A percentile compares a stretch with the other conserved stretches of the same genome.
Evolutionary conservation across 179 eudicot species (phyloP).

Genomic region (Vitellaria paradoxa): DNA sequence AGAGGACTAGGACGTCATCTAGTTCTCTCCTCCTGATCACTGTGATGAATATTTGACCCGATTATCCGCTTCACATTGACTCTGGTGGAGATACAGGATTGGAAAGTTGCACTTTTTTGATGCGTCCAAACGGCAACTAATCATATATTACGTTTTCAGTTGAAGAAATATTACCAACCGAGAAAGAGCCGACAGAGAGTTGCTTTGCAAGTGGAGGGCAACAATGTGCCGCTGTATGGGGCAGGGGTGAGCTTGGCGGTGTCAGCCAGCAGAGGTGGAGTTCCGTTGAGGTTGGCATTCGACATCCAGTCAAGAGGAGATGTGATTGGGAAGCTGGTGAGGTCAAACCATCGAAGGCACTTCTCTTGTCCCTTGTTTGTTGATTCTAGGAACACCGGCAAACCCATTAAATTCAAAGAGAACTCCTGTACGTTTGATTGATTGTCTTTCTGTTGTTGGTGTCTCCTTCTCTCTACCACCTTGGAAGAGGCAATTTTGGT

Average conservation of each 20-base stretch:
- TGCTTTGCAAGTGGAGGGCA: constrained; percentile 38
- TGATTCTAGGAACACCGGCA: constrained; percentile 16
- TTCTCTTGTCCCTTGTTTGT: constrained; percentile 42
- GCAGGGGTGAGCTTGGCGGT: constrained; percentile 42
- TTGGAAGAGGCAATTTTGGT: not conserved
- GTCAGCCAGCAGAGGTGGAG: constrained; percentile 9
- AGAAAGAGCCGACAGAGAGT: constrained; percentile 40
- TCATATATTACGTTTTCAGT: constrained; percentile 20
- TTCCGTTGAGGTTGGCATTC: constrained; percentile 53
- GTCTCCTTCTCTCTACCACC: not conserved
- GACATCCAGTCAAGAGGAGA: constrained; percentile 40
- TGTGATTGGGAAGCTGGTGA: constrained; percentile 53
- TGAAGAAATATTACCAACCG: constrained; percentile 51
- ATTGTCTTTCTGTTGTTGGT: not conserved
- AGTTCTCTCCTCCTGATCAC: too few relatives aligned
- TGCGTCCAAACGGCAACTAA: not conserved
- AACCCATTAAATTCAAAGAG: constrained; percentile 29
- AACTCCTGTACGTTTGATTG: constrained; percentile 34
- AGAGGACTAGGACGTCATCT: too few relatives aligned
- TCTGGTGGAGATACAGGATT: too few relatives aligned
- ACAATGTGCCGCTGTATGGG: constrained; percentile 56
- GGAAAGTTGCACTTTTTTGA: too few relatives aligned
- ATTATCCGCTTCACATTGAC: too few relatives aligned
- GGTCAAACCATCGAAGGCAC: constrained; percentile 37
- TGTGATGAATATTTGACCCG: too few relatives aligned